Evolutionary conservation across 495 filamentous ascomycete genomes (phyloP).

Genomic region (Penicillium parvum): DNA sequence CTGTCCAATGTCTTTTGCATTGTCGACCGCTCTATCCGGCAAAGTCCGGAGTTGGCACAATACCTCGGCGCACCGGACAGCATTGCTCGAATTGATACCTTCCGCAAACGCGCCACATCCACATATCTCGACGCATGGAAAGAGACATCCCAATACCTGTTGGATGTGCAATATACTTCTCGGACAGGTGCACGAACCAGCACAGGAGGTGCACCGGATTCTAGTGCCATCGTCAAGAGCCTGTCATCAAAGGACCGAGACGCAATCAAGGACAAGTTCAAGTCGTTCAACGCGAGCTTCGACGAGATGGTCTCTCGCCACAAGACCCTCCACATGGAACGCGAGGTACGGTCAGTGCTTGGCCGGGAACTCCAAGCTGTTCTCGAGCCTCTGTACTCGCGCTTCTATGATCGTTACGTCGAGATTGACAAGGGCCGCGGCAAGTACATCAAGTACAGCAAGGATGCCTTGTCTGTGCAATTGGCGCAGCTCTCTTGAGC

Average conservation of each 20-base stretch:
- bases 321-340: slow-evolving; percentile 76
- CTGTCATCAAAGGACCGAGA: slow-evolving; percentile 88
- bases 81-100: slow-evolving; percentile 65
- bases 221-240: slow-evolving; percentile 73
- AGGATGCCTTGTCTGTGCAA: slow-evolving; percentile 51
- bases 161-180: slow-evolving; percentile 90
- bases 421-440: slow-evolving; percentile 95
- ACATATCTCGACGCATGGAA: slow-evolving; percentile 87
- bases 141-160: slow-evolving; percentile 75
- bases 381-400: slow-evolving; percentile 87
- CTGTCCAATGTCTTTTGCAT: slow-evolving; percentile 84
- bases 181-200: slow-evolving; percentile 57
- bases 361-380: slow-evolving; percentile 79
- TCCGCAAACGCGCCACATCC: slow-evolving; percentile 78
- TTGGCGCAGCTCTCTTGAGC: slow-evolving; percentile 37
- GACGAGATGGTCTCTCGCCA: slow-evolving; percentile 81
- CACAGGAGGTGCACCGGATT: slow-evolving; percentile 65
- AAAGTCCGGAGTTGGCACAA: slow-evolving; percentile 65
- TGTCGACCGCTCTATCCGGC: slow-evolving; percentile 78
- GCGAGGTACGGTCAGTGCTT: slow-evolving; percentile 75
- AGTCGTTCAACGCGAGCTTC: slow-evolving; percentile 83
- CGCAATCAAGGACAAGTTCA: slow-evolving; percentile 93
- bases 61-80: slow-evolving; percentile 63
- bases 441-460: slow-evolving; percentile 97
- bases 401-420: slow-evolving; percentile 97